Conservation (phyloP, 2,329 filamentous ascomycete species). For the Stenocarpella maydis region DNA sequence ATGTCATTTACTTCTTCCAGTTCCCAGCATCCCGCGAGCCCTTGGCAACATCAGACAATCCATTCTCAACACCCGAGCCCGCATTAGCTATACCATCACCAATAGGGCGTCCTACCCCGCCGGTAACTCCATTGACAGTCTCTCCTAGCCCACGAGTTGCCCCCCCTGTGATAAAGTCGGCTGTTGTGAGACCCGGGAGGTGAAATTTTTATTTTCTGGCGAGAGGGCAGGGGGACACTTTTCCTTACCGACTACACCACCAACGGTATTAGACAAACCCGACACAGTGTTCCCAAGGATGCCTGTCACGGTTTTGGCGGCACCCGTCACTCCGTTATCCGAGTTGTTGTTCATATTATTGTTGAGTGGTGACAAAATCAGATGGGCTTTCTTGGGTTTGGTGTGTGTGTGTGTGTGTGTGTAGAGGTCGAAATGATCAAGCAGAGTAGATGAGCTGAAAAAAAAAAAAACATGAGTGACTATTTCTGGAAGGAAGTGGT, state of each 20-base stretch:
- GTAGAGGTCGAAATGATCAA: background rate
- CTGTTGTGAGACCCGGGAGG: background rate
- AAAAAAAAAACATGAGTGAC: too few species aligned
- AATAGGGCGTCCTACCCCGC: slow-evolving; percentile 61
- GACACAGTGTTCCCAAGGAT: slow-evolving; percentile 44
- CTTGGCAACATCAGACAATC: slow-evolving; percentile 56
- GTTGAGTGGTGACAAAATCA: background rate
- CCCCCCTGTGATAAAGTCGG: slow-evolving; percentile 50
- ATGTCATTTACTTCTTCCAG: slow-evolving; percentile 53
- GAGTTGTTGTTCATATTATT: slow-evolving; percentile 39
- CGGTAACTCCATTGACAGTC: slow-evolving; percentile 62
- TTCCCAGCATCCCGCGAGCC: slow-evolving; percentile 66
- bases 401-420: background rate
- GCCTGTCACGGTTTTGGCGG: slow-evolving; percentile 41
- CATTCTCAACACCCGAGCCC: slow-evolving; percentile 62
- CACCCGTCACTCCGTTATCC: slow-evolving; percentile 41
- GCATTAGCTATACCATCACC: slow-evolving; percentile 63
- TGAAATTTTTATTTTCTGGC: too few species aligned
- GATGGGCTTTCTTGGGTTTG: background rate
- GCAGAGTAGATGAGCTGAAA: too few species aligned
- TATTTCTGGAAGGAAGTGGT: background rate
- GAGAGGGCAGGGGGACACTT: background rate
- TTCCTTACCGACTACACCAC: slow-evolving; percentile 41
- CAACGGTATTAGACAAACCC: slow-evolving; percentile 44
- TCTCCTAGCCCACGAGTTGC: slow-evolving; percentile 65